Base-by-base conservation (phyloP, 116 monocot species). In the Phalaenopsis hybrid region DNA sequence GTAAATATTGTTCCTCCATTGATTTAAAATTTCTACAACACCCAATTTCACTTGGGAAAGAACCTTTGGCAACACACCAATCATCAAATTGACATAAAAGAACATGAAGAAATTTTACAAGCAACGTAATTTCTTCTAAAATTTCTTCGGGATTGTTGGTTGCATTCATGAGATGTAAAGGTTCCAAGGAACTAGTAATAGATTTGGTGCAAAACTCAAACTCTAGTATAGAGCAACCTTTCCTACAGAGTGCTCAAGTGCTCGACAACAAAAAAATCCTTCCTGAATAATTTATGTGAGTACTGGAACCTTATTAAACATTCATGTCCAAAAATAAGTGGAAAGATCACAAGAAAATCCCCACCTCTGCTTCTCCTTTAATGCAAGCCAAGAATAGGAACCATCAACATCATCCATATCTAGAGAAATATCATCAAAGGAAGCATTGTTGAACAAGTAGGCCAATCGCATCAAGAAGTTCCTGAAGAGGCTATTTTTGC, bases 301-400 rank as follows among this genome's bases (percentile, higher is more conserved):
- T 70, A 94, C 94, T 86, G 90, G 83, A 80, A 83, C 81, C 75
- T 97, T 84, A 81, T 90, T 94, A 83, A 97, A 97, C 91, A 92
- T 91, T 55, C 88, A 84, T 31, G 86, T 85, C 94, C 90, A 92
- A 17, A 80, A 20, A 81, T 52, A 78, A 33, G 90, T 86, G 63
- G 92, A 90, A 59, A 95, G 99, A 70, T 91, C 93, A 83, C 99
- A 99, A 33, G 90, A 87, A 79, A 95, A 95, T 44, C 90, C 90
- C 52, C 99, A 92, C 58, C 93, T 88, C 61, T 79, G 75, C 77
- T 99, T 95, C 84, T 99, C 99, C 57, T 95, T 84, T 67, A 93
- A 82, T 70, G 95, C 90, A 82, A 99, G 95, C 90, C 89, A 95
- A 55, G 70, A 81, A 83, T 88, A 99, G 20, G 95, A 83, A 59